phyloP scores from a whole-genome alignment of 2,329 filamentous ascomycete genomes.

The Cytospora schulzeri region DNA sequence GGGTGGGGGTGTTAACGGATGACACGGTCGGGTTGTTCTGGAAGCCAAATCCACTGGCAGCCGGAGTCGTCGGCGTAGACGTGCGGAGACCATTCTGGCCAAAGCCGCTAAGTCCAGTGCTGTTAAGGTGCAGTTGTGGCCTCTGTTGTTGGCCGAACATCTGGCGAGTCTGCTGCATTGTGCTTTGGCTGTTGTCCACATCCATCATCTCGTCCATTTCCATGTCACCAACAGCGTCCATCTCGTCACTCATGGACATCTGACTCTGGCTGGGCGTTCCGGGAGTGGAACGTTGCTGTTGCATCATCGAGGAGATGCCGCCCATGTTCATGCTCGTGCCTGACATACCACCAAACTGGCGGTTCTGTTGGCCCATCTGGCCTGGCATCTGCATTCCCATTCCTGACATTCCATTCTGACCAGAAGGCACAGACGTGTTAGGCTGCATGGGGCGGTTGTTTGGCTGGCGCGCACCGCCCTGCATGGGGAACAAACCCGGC shows the following conservation, averaged over 20 bases:
- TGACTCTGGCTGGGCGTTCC: conserved; percentile 31
- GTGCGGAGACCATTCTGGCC: conserved; percentile 79
- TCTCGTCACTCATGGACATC: conserved; percentile 57
- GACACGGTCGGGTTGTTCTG: conserved; percentile 96
- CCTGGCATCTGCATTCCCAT: conserved; percentile 27
- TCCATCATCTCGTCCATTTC: conserved; percentile 87
- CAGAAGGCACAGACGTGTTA: conserved; percentile 23
- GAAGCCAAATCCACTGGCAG: conserved; percentile 73
- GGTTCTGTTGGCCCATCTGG: conserved; percentile 39
- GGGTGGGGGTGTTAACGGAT: conserved; percentile 91
- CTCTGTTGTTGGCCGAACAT: conserved; percentile 66
- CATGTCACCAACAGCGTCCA: conserved; percentile 92
- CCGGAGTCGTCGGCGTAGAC: conserved; percentile 84
- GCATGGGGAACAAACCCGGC: conserved; percentile 20
- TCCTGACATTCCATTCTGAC: conserved; percentile 23
- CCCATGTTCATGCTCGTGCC: conserved; percentile 38
- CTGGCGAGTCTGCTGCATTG: conserved; percentile 70
- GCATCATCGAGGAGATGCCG: conserved; percentile 46
- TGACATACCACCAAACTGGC: conserved; percentile 28
- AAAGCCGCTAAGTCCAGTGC: conserved; percentile 59
- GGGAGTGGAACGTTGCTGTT: conserved; percentile 45
- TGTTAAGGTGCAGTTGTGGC: conserved; percentile 79
- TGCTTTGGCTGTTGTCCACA: conserved; percentile 62
- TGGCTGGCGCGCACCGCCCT: conserved; percentile 22
- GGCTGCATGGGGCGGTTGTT: conserved; percentile 22